Evolutionary conservation across 371 early-diverging fungal genomes (phyloP).

Genomic region (Chytridium lagenaria): DNA sequence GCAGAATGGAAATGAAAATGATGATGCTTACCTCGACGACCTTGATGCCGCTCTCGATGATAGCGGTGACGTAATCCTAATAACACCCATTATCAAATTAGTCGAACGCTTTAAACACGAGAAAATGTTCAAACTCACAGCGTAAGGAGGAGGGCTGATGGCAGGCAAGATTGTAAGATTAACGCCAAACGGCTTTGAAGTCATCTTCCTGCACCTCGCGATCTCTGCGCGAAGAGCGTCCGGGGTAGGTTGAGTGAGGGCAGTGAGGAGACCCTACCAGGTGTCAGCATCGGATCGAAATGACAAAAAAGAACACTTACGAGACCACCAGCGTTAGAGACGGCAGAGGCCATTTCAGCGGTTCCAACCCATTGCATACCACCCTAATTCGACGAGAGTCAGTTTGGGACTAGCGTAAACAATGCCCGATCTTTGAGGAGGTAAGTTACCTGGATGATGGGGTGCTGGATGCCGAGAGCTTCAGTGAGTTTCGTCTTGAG

Average conservation of each 20-base stretch:
- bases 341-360: constrained; percentile 76
- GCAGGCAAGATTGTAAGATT: constrained; percentile 66
- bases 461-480: constrained; percentile 72
- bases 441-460: constrained; percentile 45
- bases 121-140: constrained; percentile 24
- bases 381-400: constrained; percentile 37
- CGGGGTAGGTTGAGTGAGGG: constrained; percentile 83
- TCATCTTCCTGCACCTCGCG: constrained; percentile 74
- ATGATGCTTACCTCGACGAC: constrained; percentile 71
- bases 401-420: constrained; percentile 12
- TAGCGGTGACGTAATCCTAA: constrained; percentile 70
- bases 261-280: constrained; percentile 57
- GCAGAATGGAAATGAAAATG: neutral
- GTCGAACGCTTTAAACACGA: neutral
- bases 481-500: constrained; percentile 56
- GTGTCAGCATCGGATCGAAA: no score
- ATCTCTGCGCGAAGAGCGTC: constrained; percentile 76
- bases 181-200: constrained; percentile 79
- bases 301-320: no score
- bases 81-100: neutral
- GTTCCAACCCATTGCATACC: constrained; percentile 73
- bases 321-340: constrained; percentile 63
- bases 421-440: constrained; percentile 31
- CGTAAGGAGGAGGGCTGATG: constrained; percentile 78
- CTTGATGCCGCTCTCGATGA: constrained; percentile 79